Conservation (phyloP, 169 alveolate genomes). For the Cryptosporidium viatorum region DNA sequence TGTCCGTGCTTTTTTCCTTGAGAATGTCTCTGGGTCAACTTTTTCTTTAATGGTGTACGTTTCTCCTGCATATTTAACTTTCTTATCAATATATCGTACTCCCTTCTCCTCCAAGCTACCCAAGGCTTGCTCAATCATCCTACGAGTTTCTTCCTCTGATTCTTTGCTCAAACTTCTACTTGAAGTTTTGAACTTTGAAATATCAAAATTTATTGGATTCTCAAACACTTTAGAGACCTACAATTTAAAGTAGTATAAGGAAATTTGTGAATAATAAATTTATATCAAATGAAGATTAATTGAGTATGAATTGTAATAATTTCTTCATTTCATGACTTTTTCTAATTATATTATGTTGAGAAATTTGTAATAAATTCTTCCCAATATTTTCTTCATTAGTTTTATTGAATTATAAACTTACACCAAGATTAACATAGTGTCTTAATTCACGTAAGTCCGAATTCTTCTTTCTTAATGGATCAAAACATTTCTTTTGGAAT, state of each 20-base stretch:
- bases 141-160: constrained; percentile 16
- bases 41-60: constrained; percentile 33
- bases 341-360: background rate
- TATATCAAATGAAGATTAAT: background rate
- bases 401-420: constrained; percentile 8
- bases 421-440: constrained; percentile 53
- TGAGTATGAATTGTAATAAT: too few species aligned
- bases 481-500: constrained; percentile 44
- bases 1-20: background rate
- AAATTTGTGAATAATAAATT: background rate
- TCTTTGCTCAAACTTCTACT: constrained; percentile 25
- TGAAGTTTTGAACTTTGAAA: constrained; percentile 21
- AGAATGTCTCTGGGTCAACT: constrained; percentile 2
- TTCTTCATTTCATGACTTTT: background rate
- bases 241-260: background rate
- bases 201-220: constrained; percentile 40
- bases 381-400: background rate
- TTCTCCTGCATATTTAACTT: constrained; percentile 69
- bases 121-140: constrained; percentile 31
- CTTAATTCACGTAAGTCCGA: constrained; percentile 11
- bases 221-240: constrained; percentile 55
- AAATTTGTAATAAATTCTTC: background rate
- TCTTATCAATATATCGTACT: constrained; percentile 22
- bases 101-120: constrained; percentile 28
- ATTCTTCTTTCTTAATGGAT: constrained; percentile 17